phyloP scores from a whole-genome alignment of 768 basidiomycete species.

The Leccinum rimulosum region DNA sequence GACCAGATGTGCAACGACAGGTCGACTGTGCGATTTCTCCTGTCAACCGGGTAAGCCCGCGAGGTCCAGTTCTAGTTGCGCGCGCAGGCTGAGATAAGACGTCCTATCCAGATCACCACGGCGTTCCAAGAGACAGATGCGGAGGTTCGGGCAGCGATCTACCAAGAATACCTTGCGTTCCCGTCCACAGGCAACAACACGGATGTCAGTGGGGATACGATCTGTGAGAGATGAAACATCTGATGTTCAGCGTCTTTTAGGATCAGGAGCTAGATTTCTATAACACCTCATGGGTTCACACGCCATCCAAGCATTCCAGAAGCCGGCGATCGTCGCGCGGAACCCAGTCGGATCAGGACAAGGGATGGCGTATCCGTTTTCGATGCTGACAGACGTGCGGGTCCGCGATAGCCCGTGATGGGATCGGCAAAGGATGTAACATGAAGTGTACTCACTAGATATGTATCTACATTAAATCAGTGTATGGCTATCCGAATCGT shows the following conservation, averaged over 20 bases:
- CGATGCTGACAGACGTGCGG: not conserved
- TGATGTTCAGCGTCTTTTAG: not conserved
- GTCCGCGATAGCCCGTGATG: not conserved
- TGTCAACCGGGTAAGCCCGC: not conserved
- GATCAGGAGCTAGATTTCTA: slow-evolving; percentile 35
- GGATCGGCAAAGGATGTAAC: not conserved
- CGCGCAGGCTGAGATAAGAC: not conserved
- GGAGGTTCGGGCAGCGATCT: slow-evolving; percentile 8
- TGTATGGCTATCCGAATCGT: slow-evolving; percentile 62
- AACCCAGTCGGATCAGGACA: not conserved
- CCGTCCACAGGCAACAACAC: not conserved
- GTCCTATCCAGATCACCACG: slow-evolving; percentile 11
- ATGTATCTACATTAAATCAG: not conserved
- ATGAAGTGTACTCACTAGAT: slow-evolving; percentile 14
- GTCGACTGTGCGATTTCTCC: not conserved
- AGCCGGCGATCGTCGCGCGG: not conserved
- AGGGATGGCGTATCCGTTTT: not conserved
- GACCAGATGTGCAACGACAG: not conserved
- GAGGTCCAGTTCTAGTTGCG: not conserved
- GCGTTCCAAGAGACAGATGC: slow-evolving; percentile 7
- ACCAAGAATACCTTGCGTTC: slow-evolving; percentile 7
- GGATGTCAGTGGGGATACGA: not conserved
- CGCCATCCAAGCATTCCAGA: not conserved
- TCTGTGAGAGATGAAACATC: not conserved
- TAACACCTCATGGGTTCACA: slow-evolving; percentile 38